These are phyloP conservation scores for Roridomyces roridus DNA, from an alignment of 768 basidiomycete species.

Conservation along the genomic window DNA sequence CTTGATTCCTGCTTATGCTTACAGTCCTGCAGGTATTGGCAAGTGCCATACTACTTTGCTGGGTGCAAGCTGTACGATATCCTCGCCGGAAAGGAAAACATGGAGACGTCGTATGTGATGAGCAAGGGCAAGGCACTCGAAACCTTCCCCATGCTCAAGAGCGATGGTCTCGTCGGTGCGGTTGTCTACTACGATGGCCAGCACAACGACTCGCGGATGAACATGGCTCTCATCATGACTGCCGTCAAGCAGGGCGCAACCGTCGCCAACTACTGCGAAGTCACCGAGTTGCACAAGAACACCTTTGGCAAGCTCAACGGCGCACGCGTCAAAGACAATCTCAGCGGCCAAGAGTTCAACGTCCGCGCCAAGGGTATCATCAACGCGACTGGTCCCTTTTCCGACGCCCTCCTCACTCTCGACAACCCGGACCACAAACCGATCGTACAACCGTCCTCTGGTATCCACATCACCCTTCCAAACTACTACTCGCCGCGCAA, in stretches of 20 bases:
- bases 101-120: conserved; percentile 96
- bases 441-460: conserved; percentile 92
- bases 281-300: conserved; percentile 77
- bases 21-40: conserved; percentile 75
- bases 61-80: conserved; percentile 98
- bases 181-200: conserved; percentile 99
- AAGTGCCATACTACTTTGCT: conserved; percentile 93
- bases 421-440: conserved; percentile 79
- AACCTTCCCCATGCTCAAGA: conserved; percentile 96
- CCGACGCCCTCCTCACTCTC: conserved; percentile 83
- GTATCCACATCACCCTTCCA: conserved; percentile 95
- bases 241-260: conserved; percentile 91
- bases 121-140: conserved; percentile 92
- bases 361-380: conserved; percentile 90
- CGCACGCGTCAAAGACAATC: conserved; percentile 77
- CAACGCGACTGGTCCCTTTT: conserved; percentile 97
- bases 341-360: conserved; percentile 84
- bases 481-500: conserved; percentile 95
- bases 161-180: conserved; percentile 89
- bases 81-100: conserved; percentile 94
- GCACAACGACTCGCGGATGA: conserved; percentile 99
- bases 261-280: conserved; percentile 90
- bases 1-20: conserved; percentile 5
- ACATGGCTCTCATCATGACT: conserved; percentile 92
- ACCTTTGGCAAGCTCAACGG: conserved; percentile 69